Conservation (phyloP, 148 eudicot genomes). For the Rhododendron simsii region DNA sequence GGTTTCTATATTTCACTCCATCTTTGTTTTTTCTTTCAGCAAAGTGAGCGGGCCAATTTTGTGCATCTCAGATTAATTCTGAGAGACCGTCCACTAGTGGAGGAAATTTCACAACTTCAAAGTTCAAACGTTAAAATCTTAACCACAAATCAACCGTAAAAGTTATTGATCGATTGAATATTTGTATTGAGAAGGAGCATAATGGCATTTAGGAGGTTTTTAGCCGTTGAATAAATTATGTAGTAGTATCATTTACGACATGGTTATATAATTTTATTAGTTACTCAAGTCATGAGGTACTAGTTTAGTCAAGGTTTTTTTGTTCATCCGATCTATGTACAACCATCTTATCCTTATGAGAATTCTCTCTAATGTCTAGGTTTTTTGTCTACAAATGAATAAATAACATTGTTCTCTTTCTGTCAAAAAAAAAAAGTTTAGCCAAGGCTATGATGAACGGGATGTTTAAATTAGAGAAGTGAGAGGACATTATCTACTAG, state of each 20-base stretch:
- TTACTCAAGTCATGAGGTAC: neutral
- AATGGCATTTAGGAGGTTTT: neutral
- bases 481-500: neutral
- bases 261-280: neutral
- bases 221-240: neutral
- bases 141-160: neutral
- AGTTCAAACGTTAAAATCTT: neutral
- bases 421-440: too few species aligned
- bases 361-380: too few species aligned
- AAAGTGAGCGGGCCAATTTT: too few species aligned
- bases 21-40: neutral
- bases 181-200: neutral
- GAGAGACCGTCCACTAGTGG: rapidly evolving
- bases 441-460: neutral
- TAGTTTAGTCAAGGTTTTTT: neutral
- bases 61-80: too few species aligned
- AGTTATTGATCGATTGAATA: too few species aligned
- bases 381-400: too few species aligned
- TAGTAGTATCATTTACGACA: neutral
- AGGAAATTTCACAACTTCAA: neutral
- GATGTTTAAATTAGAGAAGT: neutral
- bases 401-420: too few species aligned
- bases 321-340: too few species aligned
- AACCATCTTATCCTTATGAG: too few species aligned
- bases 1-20: slow-evolving; percentile 9